Conservation (phyloP, 495 filamentous ascomycete species). For the Penicillium goetzii region DNA sequence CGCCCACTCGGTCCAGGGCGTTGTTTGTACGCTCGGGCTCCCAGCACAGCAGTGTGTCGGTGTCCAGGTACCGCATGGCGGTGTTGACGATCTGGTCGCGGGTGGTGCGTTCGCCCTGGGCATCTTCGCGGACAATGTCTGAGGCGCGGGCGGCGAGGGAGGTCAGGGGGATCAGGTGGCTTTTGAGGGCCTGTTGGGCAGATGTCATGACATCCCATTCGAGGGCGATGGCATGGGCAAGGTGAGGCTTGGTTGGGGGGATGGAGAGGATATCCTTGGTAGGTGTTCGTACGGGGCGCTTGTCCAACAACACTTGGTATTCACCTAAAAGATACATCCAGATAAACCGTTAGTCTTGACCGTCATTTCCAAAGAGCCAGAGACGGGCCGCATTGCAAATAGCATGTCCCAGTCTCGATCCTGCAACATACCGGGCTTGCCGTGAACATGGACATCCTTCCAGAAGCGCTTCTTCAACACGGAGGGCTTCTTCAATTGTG, state of each 20-base stretch:
- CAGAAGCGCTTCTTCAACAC: slow-evolving; percentile 75
- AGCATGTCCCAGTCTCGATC: not conserved
- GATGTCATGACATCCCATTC: slow-evolving; percentile 90
- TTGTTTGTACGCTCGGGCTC: slow-evolving; percentile 61
- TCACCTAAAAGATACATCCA: slow-evolving; percentile 52
- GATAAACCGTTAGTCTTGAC: not conserved
- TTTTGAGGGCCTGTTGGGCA: slow-evolving; percentile 72
- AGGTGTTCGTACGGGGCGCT: slow-evolving; percentile 76
- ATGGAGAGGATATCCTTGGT: slow-evolving; percentile 71
- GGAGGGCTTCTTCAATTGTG: slow-evolving; percentile 41
- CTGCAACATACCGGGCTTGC: slow-evolving; percentile 48
- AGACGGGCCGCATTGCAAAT: not conserved
- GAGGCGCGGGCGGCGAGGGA: slow-evolving; percentile 77
- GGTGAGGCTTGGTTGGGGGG: slow-evolving; percentile 73
- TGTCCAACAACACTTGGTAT: slow-evolving; percentile 77
- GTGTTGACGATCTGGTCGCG: slow-evolving; percentile 65
- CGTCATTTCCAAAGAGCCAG: not conserved
- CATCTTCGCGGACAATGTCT: slow-evolving; percentile 73
- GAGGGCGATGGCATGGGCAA: slow-evolving; percentile 83
- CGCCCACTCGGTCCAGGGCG: slow-evolving; percentile 32
- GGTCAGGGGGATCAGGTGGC: slow-evolving; percentile 89
- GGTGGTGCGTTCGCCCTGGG: slow-evolving; percentile 42
- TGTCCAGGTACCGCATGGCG: slow-evolving; percentile 84
- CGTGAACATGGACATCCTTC: slow-evolving; percentile 73
- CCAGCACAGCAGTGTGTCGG: slow-evolving; percentile 94